Evolutionary conservation across 345 rosid species (phyloP).

Genomic region (Litchi chinensis): DNA sequence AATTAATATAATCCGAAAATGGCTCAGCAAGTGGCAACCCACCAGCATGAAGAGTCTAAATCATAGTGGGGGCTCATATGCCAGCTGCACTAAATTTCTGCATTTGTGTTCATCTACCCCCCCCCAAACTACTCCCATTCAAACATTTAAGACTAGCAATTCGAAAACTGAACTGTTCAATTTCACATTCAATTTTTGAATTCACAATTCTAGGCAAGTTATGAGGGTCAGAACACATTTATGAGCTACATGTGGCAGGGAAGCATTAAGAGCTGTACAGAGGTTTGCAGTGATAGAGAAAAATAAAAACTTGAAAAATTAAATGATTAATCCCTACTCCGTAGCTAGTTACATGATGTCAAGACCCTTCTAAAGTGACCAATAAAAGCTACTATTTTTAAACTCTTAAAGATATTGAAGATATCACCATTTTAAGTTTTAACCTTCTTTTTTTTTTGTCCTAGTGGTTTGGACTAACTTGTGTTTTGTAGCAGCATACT

Average conservation of each 20-base stretch:
- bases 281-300: conserved; percentile 26
- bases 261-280: conserved; percentile 36
- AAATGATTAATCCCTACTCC: conserved; percentile 11
- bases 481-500: conserved; percentile 27
- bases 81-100: conserved; percentile 31
- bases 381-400: conserved; percentile 11
- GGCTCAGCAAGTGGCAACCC: conserved; percentile 30
- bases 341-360: conserved; percentile 6
- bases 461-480: conserved; percentile 21
- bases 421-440: background rate
- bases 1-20: conserved; percentile 13
- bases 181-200: conserved; percentile 27
- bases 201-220: conserved; percentile 17
- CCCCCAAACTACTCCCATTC: conserved; percentile 32
- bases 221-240: conserved; percentile 32
- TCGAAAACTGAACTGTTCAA: conserved; percentile 13
- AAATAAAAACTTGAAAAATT: background rate
- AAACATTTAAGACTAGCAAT: conserved; percentile 29
- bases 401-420: background rate
- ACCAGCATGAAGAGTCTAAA: conserved; percentile 34
- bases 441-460: conserved; percentile 30
- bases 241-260: conserved; percentile 47
- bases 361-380: conserved; percentile 10
- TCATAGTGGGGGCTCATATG: conserved; percentile 29
- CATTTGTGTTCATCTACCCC: conserved; percentile 33